Base-by-base conservation (phyloP, 129 eudicot species). In the Tanacetum coccineum region DNA sequence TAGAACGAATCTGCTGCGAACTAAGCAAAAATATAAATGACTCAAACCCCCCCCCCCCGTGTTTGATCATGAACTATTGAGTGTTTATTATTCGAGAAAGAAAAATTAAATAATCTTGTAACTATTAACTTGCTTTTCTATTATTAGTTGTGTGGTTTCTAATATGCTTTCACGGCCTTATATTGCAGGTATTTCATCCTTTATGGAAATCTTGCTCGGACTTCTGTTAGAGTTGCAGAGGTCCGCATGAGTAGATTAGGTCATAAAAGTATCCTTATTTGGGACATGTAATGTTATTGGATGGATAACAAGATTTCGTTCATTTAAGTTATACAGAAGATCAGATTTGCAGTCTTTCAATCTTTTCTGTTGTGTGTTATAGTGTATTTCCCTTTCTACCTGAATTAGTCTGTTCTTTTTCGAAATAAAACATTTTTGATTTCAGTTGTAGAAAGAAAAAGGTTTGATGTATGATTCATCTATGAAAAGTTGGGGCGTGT, bases 121-220 rank as follows among this genome's bases (percentile, higher is more conserved):
- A 51, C 1, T 15, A 30, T 19, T n/a, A n/a, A n/a, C 47, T 15
- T 19, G 36, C 12, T 22, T 74, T 55, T 22, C 69, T 55, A 6
- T 13, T 20, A 17, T 55, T 15, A 3, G 6, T 26, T 66, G 4
- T 57, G 46, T 28, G 40, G 48, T 25, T n/a, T 36, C 56, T 75
- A 42, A 75, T 32, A 39, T 15, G 11, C 14, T 46, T 50, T 67
- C 39, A 50, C 68, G 59, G 22, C 51, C 13, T 49, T 53, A 56
- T 68, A 20, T 70, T 79, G 77, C 81, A 82, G 87, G 87, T 26
- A 72, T 71, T 73, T 82, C 87, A 71, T 79, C 84, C 87, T 82
- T 82, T 82, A 82, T 82, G 81, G 75, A 11, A 44, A 25, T 17
- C 8, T 19, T 50, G 51, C n/a, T 48, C n/a, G n/a, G 65, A 56